These are phyloP conservation scores for Senecio squalidus DNA, from an alignment of 140 eudicot species.

Conservation along the genomic window DNA sequence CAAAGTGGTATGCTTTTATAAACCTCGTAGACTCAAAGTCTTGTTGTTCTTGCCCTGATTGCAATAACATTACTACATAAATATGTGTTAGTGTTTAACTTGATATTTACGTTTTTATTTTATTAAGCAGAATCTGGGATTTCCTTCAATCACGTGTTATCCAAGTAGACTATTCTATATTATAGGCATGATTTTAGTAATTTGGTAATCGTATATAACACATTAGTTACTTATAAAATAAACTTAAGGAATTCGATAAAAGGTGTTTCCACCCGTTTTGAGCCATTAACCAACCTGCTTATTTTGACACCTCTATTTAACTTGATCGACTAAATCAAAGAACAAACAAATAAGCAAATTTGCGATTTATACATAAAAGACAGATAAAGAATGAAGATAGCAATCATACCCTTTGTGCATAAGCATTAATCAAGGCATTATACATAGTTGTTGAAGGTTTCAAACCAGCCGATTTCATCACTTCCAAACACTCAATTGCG, in stretches of 20 bases:
- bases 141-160: neutral
- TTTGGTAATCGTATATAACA: too few species aligned
- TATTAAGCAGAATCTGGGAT: neutral
- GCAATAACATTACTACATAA: too few species aligned
- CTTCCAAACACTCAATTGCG: conserved; percentile 93
- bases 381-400: neutral
- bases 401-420: conserved; percentile 80
- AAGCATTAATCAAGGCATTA: conserved; percentile 94
- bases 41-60: conserved; percentile 2
- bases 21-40: neutral
- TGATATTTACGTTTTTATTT: too few species aligned
- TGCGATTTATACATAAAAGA: neutral
- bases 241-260: too few species aligned
- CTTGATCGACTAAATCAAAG: neutral
- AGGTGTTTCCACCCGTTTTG: too few species aligned
- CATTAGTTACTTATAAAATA: too few species aligned
- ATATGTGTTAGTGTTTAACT: too few species aligned
- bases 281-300: too few species aligned
- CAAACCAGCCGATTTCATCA: conserved; percentile 76
- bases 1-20: neutral
- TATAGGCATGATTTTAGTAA: neutral
- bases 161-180: neutral
- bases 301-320: too few species aligned
- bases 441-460: conserved; percentile 85
- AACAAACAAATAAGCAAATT: neutral